phyloP scores from a whole-genome alignment of 2,329 filamentous ascomycete genomes.

The Xylariaceae sp. region DNA sequence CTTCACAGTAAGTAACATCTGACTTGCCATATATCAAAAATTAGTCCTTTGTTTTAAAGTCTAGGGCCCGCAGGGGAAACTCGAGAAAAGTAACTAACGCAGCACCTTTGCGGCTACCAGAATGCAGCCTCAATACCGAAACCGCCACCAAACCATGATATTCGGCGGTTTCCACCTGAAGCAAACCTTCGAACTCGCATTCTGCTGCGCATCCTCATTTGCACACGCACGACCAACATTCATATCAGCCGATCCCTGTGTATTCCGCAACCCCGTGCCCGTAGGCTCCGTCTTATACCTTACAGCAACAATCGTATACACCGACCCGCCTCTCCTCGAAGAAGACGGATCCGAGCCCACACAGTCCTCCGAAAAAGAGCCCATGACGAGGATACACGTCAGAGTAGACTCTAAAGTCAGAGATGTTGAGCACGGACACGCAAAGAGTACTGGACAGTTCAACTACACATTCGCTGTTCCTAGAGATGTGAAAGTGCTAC shows the following conservation, averaged over 20 bases:
- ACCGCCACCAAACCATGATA: constrained; percentile 70
- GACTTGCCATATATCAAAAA: no score
- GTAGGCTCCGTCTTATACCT: constrained; percentile 73
- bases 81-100: no score
- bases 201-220: constrained; percentile 71
- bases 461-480: constrained; percentile 61
- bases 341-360: constrained; percentile 47
- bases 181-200: constrained; percentile 73
- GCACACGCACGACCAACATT: constrained; percentile 69
- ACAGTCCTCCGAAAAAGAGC: constrained; percentile 25
- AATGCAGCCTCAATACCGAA: constrained; percentile 65
- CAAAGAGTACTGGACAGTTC: constrained; percentile 70
- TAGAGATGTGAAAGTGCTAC: constrained; percentile 37
- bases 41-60: no score
- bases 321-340: constrained; percentile 53
- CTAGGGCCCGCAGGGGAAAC: no score
- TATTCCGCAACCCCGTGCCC: constrained; percentile 72
- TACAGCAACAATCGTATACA: constrained; percentile 70
- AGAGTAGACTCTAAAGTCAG: constrained; percentile 70
- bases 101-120: no score
- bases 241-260: constrained; percentile 69
- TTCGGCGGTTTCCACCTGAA: constrained; percentile 74
- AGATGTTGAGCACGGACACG: constrained; percentile 60
- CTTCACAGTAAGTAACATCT: no score
- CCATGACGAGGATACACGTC: constrained; percentile 58